Evolutionary conservation across 495 filamentous ascomycete genomes (phyloP), one percentile per base, ranked within the genome.

Genomic region (Tuber microsphaerosporum): DNA sequence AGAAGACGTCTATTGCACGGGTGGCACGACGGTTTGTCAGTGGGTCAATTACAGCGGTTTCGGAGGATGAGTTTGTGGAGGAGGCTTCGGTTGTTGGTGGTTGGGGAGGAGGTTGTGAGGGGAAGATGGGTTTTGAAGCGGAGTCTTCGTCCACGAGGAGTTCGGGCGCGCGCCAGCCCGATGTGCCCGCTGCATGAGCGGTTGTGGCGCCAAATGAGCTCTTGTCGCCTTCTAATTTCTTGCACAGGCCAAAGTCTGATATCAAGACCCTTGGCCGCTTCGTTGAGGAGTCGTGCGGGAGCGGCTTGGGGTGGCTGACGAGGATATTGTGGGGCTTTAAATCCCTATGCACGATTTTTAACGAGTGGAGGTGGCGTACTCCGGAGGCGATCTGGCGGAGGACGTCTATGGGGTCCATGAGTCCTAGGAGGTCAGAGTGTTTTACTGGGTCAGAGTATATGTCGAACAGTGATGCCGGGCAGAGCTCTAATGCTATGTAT

Each of bases 301-400:
- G 80, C 20, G 80, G 72, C 74, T 88, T 87, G 16, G 89, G 87
- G 73, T 84, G 84, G 26, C 86, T 87, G 71, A 97, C 93, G 0
- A 99, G 87, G 69, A 98, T 97, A 79, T 99, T 99, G 80, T 98
- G 95, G 1, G 95, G 95, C 83, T 99, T 99, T 79, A 99, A 87
- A 83, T 99, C 95, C 71, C 95, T 92, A 83, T 99, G 95, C 19
- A 99, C 96, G 79, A 99, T 97, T 72, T 96, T 91, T 69, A 98
- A 87, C 20, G 90, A 91, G 84, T 99, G 95, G 31, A 99, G 86
- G 84, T 98, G 93, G 73, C 91, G 89, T 20, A 99, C 86, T 26
- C 95, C 95, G 51, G 90, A 89, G 14, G 92, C 91, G 76, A 98
- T 92, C 83, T 99, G 95, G 61, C 91, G 89, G 44, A 98, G 85